Evolutionary conservation across 352 stramenopile genomes (phyloP), one percentile per base, ranked within the genome.

Genomic region (Albugo laibachii): DNA sequence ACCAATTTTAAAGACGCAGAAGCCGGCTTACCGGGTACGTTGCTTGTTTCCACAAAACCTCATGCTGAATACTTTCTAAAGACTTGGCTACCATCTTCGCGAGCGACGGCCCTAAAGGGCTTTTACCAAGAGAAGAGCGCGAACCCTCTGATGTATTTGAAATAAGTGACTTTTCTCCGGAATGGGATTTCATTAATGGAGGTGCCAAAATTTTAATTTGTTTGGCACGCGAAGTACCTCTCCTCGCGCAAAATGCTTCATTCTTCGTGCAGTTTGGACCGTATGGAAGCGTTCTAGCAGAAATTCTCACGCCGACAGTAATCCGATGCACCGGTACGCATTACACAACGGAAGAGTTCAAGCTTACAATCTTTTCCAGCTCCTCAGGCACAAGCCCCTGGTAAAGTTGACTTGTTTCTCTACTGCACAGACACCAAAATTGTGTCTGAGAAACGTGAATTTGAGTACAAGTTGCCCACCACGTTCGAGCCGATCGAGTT

Each of bases 141-240:
- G 8, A 8, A 31, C 3, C 3, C 24, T 31, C 24, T 8, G 8
- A 31, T 31, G 24, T 3, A 31, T 8, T 75, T 13, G 55, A 66
- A 39, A 86, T 91, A 24, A 80, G 69, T 1, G 78, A 91, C 47
- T 91, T 83, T 48, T 87, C 78, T 2, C 78, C 78, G 2, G 75
- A 85, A 27, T 92, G 78, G 78, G 78, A 88, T 50, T 84, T 83
- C 48, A 48, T 57, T 42, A 49, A 71, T 13, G 78, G 78, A 15
- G 78, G 78, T 15, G 73, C 78, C 15, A 92, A 92, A 52, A 61
- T 92, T 15, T 49, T 92, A n/a, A 72, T 92, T 13, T 92, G 78
- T 34, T 48, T 86, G 5, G 69, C 65, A 27, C 49, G 8, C 38
- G 3, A 19, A 19, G 8, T 19, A 43, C 38, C 38, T 10, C 3